Conservation (phyloP, 2,329 filamentous ascomycete genomes). For the Hypoxylon sp. region DNA sequence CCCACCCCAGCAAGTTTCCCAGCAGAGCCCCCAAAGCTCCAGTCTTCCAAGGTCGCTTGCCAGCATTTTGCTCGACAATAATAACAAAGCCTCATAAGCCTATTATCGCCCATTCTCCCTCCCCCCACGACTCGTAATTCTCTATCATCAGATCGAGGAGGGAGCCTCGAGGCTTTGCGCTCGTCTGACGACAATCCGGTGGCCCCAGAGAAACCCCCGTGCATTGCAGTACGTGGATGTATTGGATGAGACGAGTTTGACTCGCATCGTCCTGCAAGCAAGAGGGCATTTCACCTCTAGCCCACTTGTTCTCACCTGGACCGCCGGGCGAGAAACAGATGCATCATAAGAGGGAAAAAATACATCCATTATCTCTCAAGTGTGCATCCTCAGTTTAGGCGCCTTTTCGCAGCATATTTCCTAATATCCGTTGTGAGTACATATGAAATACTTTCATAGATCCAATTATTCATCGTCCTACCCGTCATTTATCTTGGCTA, state of each 20-base stretch:
- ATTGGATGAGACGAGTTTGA: constrained; percentile 38
- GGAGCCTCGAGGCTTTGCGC: constrained; percentile 40
- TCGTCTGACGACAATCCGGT: constrained; percentile 34
- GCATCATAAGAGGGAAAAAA: constrained; percentile 15
- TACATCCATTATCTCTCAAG: not conserved
- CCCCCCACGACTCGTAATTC: constrained; percentile 32
- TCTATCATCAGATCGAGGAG: constrained; percentile 33
- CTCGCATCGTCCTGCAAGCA: constrained; percentile 37
- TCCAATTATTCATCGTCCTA: constrained; percentile 7
- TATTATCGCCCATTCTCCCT: constrained; percentile 39
- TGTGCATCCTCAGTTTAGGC: not conserved
- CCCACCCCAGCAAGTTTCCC: constrained; percentile 38
- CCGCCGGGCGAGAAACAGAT: not conserved
- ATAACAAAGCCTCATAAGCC: constrained; percentile 49
- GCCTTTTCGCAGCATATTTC: constrained; percentile 6
- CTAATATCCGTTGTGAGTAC: constrained; percentile 25
- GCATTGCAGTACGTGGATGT: constrained; percentile 22
- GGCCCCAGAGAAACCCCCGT: constrained; percentile 29
- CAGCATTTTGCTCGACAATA: constrained; percentile 43
- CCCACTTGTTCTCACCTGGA: constrained; percentile 17
- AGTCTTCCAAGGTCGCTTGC: constrained; percentile 36
- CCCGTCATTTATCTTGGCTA: constrained; percentile 4
- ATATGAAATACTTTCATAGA: constrained; percentile 20
- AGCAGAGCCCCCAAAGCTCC: constrained; percentile 38
- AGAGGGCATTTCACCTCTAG: constrained; percentile 28